Conservation (phyloP, 257 asterid species). For the Solanum sejunctum region DNA sequence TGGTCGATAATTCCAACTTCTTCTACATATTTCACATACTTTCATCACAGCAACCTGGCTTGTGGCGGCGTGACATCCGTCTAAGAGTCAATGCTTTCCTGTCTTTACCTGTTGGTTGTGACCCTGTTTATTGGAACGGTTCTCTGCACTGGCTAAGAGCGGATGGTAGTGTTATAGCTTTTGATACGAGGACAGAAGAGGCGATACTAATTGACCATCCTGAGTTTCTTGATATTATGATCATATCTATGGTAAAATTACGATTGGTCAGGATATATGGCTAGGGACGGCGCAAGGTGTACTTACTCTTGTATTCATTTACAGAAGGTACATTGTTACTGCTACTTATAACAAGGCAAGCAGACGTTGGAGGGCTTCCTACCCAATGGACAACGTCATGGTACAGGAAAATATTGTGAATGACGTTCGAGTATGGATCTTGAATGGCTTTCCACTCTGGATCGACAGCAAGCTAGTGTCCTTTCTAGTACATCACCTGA, state of each 20-base stretch:
- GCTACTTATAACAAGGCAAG: not conserved
- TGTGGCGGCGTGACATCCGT: not conserved
- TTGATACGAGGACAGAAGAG: not conserved
- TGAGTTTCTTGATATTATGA: not conserved
- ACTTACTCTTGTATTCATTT: not conserved
- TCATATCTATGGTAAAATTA: not conserved
- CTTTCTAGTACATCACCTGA: not conserved
- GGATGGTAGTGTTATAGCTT: not conserved
- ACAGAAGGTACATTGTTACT: not conserved
- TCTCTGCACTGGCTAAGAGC: not conserved
- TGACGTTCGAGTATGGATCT: too few relatives aligned
- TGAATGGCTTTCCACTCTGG: not conserved
- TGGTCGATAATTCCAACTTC: not conserved
- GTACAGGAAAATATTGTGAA: not conserved
- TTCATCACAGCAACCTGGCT: not conserved
- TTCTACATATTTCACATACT: not conserved
- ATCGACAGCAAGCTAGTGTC: not conserved
- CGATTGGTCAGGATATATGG: not conserved
- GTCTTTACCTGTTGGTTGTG: not conserved
- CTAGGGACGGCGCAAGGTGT: not conserved
- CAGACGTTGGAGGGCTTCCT: not conserved
- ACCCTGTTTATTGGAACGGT: not conserved
- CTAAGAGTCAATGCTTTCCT: not conserved
- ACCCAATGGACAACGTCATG: not conserved
- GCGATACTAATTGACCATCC: not conserved